Evolutionary conservation across 2,329 filamentous ascomycete genomes (phyloP), one percentile per base, ranked within the genome.

Genomic region (Sporothrix inflata): DNA sequence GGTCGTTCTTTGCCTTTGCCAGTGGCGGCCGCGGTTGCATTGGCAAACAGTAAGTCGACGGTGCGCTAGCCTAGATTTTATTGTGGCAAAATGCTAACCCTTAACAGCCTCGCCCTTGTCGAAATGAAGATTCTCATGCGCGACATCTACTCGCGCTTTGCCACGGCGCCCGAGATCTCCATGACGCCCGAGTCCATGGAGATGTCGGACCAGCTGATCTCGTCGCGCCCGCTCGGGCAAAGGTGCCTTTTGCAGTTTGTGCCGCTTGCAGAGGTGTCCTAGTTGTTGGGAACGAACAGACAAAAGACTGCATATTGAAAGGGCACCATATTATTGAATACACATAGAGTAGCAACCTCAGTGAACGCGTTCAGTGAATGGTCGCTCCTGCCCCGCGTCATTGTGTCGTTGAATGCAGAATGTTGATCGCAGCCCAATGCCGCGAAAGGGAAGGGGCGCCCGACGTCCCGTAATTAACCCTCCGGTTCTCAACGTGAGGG

Each of bases 121-220:
- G 90, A 92, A 79, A 92, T 92, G 90, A 92, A 90, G 80, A 85
- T 84, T 1, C 78, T 92, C 27, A 82, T 92, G 12, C 83, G 83
- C n/a, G 87, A 88, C 69, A 83, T 92, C 1, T 92, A 92, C 78
- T 86, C 85, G 3, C 80, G 79, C 16, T 91, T 86, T 72, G 82
- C 79, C 34, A 92, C 90, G 0, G 79, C 85, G 8, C 84, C 87
- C 0, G 88, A 90, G 42, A 73, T 77, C 9, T 82, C 81, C 16
- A 89, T 88, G 84, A 86, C 84, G 75, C 80, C 80, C 6, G 84
- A 83, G 40, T 84, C 84, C 30, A 92, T 92, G 90, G 82, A 83
- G 45, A 88, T 91, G 83, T 85, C 88, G 27, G 90, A 92, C 76
- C 90, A 91, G 77, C 83, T 92, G 42, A 91, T 92, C 71, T 91